These are phyloP conservation scores for Yamadazyma sp. DNA, from an alignment of 805 yeast species.

Conservation along the genomic window DNA sequence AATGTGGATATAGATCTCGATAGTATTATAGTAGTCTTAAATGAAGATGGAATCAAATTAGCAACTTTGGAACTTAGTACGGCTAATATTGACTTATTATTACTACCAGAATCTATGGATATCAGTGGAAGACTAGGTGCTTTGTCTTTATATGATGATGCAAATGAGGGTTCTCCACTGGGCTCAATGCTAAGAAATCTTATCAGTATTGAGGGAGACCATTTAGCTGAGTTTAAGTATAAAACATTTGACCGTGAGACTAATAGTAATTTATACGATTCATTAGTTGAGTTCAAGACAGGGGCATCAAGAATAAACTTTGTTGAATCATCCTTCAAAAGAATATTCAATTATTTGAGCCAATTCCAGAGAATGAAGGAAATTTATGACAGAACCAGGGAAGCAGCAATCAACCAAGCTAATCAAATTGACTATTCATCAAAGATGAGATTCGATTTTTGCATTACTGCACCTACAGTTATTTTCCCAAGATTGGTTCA, in stretches of 20 bases:
- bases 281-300: constrained; percentile 60
- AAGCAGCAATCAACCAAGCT: constrained; percentile 83
- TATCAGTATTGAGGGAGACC: constrained; percentile 75
- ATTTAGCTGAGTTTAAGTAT: constrained; percentile 77
- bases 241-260: constrained; percentile 68
- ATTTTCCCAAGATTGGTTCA: constrained; percentile 55
- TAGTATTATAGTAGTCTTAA: constrained; percentile 69
- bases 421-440: constrained; percentile 56
- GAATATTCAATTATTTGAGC: constrained; percentile 62
- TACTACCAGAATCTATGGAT: constrained; percentile 76
- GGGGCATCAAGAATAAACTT: constrained; percentile 77
- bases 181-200: constrained; percentile 62
- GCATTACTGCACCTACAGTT: constrained; percentile 77
- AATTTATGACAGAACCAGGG: constrained; percentile 85
- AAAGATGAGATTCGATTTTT: constrained; percentile 67
- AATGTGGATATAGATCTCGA: constrained; percentile 66
- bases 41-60: constrained; percentile 78
- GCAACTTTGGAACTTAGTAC: constrained; percentile 76
- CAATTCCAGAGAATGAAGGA: constrained; percentile 83
- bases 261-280: constrained; percentile 48
- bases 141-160: constrained; percentile 71
- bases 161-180: constrained; percentile 57
- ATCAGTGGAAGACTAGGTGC: constrained; percentile 75
- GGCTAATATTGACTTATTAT: constrained; percentile 62
- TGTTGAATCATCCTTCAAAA: constrained; percentile 74